These are phyloP conservation scores for Kwoniella mangroviensis DNA, from an alignment of 768 basidiomycete species.

Conservation along the genomic window DNA sequence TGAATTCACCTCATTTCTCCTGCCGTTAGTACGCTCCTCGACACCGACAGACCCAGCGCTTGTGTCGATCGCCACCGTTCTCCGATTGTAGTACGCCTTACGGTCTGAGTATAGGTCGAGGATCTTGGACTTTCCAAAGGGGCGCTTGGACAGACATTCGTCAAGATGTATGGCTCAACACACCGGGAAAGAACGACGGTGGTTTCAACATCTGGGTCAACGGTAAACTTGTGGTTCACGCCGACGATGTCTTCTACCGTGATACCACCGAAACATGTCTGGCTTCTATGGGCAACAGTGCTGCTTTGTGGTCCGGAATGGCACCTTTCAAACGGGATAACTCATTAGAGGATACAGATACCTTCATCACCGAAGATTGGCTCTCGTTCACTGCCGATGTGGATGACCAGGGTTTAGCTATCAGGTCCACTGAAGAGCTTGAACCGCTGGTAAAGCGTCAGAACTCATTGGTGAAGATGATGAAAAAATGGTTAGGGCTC, in stretches of 20 bases:
- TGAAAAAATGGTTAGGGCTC: background rate
- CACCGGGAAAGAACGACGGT: conserved; percentile 72
- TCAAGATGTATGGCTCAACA: conserved; percentile 74
- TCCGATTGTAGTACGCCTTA: conserved; percentile 71
- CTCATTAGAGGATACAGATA: background rate
- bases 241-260: conserved; percentile 16
- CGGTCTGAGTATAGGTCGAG: conserved; percentile 76
- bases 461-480: background rate
- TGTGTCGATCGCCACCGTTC: conserved; percentile 65
- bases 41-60: conserved; percentile 53
- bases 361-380: conserved; percentile 18
- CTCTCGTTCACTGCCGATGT: conserved; percentile 10
- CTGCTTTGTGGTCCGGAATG: conserved; percentile 1
- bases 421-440: background rate
- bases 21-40: conserved; percentile 71
- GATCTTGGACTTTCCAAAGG: conserved; percentile 66
- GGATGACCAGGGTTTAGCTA: background rate
- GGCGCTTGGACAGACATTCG: conserved; percentile 72
- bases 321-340: conserved; percentile 9
- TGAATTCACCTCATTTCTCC: background rate
- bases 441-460: background rate
- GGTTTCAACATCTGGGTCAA: conserved; percentile 68
- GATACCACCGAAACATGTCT: conserved; percentile 14
- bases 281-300: conserved; percentile 10
- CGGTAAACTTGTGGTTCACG: conserved; percentile 54